Evolutionary conservation across 176 grass and related monocot species (phyloP), one percentile per base, ranked within the genome.

Genomic region (Oryza brachyantha): DNA sequence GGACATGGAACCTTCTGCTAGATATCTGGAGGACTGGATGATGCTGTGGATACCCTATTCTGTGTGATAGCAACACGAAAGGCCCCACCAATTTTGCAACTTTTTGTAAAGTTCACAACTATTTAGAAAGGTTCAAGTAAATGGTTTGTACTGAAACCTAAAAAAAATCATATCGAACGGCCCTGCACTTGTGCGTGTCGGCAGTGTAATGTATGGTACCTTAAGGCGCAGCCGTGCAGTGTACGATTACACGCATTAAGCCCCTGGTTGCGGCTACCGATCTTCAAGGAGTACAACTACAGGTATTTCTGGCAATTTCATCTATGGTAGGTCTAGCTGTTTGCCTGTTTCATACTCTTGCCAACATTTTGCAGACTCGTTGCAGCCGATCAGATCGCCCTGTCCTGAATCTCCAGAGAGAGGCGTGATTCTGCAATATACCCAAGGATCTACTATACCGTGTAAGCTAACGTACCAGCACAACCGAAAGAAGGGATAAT

Each of bases 201-300:
- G 35, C 69, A 62, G 35, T 38, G 59, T 77, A 31, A 65, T 65
- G 3, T 19, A 8, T 70, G 64, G 72, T 28, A 64, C 41, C 43
- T 36, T 41, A 61, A 54, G 41, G 2, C 29, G 68, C 38, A 66
- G 16, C 74, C 45, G 29, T 66, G 59, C 48, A 13, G 9, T 45
- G 72, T 77, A 83, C n/a, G 12, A 66, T 14, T 65, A 26, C 32
- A n/a, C 12, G 17, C 64, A 36, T 70, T 77, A 57, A 77, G 61
- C 70, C 34, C 16, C 26, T 71, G 55, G 11, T 46, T 35, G 55
- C 65, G 40, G 27, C 35, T 42, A 37, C 16, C 5, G 39, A 5
- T 22, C 8, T 26, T 13, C n/a, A 3, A 3, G 29, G 34, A 50
- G 29, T 50, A 69, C 78, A n/a, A 61, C 31, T 50, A 69, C 78